A percentile compares a stretch with the other conserved stretches of the same genome.
These are phyloP conservation scores for Cenchrus purpureus DNA, from an alignment of 176 grass and related monocot species.

Conservation along the genomic window DNA sequence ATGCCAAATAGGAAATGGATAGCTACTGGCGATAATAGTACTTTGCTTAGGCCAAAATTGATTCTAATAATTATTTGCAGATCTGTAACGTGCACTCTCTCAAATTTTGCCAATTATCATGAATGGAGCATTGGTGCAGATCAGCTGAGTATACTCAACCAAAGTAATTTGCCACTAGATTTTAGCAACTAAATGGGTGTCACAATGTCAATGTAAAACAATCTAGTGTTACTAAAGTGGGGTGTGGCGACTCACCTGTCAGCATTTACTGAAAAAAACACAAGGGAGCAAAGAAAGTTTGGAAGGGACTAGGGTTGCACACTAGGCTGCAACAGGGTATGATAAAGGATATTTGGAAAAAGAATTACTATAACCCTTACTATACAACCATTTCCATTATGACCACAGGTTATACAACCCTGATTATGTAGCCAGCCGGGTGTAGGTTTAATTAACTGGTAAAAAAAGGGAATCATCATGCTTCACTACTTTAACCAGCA, in stretches of 20 bases:
- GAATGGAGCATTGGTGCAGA: not conserved
- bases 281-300: not conserved
- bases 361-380: not conserved
- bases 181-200: constrained; percentile 20
- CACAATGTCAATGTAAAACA: constrained; percentile 19
- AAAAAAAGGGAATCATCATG: not conserved
- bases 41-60: constrained; percentile 18
- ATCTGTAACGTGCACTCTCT: not conserved
- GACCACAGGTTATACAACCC: not conserved
- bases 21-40: constrained; percentile 2
- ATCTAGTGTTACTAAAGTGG: not conserved
- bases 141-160: not conserved
- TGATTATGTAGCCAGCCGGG: not conserved
- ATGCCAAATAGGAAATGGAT: constrained; percentile 33
- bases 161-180: not conserved
- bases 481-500: not conserved
- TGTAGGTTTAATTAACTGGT: not conserved
- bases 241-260: not conserved
- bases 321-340: not conserved
- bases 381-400: not conserved
- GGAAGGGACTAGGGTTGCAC: not conserved
- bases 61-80: not conserved
- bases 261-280: not conserved
- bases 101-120: not conserved
- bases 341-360: not conserved